phyloP scores from a whole-genome alignment of 2,329 filamentous ascomycete genomes.

The Fusarium sp. region DNA sequence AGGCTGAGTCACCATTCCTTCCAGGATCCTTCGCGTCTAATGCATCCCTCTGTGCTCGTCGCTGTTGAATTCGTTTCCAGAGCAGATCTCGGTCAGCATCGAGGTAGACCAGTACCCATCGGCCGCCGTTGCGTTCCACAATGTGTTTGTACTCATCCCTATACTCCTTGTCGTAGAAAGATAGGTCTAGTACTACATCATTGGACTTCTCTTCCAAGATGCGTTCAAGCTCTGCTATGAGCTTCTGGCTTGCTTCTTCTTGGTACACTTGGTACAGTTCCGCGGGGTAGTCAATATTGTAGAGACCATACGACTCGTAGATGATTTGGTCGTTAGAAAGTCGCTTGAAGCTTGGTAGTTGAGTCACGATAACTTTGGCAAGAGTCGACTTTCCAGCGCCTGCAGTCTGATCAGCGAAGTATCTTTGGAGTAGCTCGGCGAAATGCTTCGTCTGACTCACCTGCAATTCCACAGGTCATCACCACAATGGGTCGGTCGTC shows the following conservation, averaged over 20 bases:
- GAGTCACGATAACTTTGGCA: not conserved
- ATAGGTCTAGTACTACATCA: constrained; percentile 49
- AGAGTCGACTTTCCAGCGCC: constrained; percentile 14
- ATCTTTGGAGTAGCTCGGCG: too few relatives aligned
- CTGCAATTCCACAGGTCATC: constrained; percentile 1
- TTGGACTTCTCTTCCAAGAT: constrained; percentile 25
- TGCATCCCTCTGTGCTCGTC: constrained; percentile 33
- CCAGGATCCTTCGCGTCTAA: not conserved
- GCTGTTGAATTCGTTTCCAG: constrained; percentile 48
- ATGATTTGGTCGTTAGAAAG: constrained; percentile 2
- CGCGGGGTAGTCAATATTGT: not conserved
- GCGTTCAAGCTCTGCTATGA: not conserved
- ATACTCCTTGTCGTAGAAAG: constrained; percentile 49
- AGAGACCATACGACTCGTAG: constrained; percentile 2
- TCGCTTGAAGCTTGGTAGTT: not conserved
- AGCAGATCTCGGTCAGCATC: constrained; percentile 44
- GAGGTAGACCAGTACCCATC: constrained; percentile 48
- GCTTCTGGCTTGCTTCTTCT: not conserved
- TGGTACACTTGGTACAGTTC: not conserved
- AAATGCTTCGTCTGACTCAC: not conserved
- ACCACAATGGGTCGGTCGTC: not conserved
- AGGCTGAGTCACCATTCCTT: constrained; percentile 15
- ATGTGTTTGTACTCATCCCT: constrained; percentile 47
- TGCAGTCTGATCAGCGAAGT: not conserved
- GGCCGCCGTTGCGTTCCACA: constrained; percentile 41